phyloP scores from a whole-genome alignment of 148 eudicot genomes.

The Nepenthes mirabilis region DNA sequence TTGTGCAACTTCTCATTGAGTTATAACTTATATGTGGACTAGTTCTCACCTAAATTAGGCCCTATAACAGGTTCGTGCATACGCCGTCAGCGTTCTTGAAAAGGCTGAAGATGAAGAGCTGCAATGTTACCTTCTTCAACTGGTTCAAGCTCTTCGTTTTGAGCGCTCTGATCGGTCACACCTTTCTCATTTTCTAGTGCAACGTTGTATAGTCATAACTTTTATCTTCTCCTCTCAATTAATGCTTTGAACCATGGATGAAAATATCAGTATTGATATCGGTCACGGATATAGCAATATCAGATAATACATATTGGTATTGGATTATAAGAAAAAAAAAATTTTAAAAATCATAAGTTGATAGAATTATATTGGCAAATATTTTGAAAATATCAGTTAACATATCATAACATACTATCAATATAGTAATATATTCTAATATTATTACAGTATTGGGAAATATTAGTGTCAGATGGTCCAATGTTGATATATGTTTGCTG shows the following conservation, averaged over 20 bases:
- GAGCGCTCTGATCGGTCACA: constrained; percentile 95
- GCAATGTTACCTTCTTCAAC: constrained; percentile 92
- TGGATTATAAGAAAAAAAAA: no score
- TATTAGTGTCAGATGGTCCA: no score
- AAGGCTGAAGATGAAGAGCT: constrained; percentile 99
- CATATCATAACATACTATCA: no score
- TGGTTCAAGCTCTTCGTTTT: constrained; percentile 98
- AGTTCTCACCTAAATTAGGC: constrained; percentile 3
- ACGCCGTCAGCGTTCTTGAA: constrained; percentile 92
- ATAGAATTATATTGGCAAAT: no score
- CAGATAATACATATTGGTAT: no score
- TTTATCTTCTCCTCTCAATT: background rate
- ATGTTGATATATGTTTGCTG: no score
- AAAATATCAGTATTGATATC: no score
- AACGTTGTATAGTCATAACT: constrained; percentile 53
- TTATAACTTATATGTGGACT: background rate
- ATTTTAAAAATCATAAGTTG: no score
- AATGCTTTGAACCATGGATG: constrained; percentile 1
- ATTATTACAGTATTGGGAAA: no score
- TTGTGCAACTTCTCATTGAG: background rate
- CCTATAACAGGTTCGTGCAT: constrained; percentile 76
- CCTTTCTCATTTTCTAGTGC: constrained; percentile 86
- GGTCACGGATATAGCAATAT: no score
- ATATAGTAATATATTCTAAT: no score
- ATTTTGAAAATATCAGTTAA: no score